Percentiles rank a stretch among this genome's conserved stretches.
These are phyloP conservation scores for Diospyros kaki DNA, from an alignment of 148 eudicot species.

Conservation along the genomic window DNA sequence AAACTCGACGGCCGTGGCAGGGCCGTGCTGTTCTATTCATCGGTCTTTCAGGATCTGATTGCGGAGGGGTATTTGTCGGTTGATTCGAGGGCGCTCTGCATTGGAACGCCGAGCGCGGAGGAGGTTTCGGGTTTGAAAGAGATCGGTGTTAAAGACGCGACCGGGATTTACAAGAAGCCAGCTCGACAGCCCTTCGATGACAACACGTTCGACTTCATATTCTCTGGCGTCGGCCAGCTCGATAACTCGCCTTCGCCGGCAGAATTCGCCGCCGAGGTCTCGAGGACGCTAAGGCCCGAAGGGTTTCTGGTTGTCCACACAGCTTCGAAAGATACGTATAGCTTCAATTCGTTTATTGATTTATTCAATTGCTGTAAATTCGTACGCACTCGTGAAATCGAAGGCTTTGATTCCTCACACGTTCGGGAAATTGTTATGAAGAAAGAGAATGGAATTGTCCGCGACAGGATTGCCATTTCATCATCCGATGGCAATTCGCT, in stretches of 20 bases:
- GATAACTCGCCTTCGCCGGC: constrained; percentile 30
- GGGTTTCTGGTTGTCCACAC: constrained; percentile 79
- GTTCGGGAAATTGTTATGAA: constrained; percentile 76
- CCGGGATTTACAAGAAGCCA: constrained; percentile 47
- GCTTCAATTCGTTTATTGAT: constrained; percentile 72
- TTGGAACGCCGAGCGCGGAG: constrained; percentile 35
- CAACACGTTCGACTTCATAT: constrained; percentile 52
- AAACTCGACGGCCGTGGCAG: constrained; percentile 23
- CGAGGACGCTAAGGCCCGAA: constrained; percentile 62
- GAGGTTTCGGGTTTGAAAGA: constrained; percentile 55
- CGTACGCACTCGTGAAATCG: constrained; percentile 45
- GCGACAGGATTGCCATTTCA: background rate
- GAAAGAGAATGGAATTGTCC: constrained; percentile 20
- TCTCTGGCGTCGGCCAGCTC: constrained; percentile 39
- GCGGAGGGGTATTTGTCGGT: constrained; percentile 49
- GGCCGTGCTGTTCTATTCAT: constrained; percentile 39
- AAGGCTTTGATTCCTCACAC: constrained; percentile 27
- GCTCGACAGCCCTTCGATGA: constrained; percentile 32
- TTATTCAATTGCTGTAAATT: constrained; percentile 70
- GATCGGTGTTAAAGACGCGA: constrained; percentile 44
- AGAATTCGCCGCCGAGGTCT: constrained; percentile 39
- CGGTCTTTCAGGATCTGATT: constrained; percentile 61
- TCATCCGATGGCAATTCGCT: constrained; percentile 4
- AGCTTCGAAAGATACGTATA: constrained; percentile 61
- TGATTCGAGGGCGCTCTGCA: constrained; percentile 43